These are phyloP conservation scores for Suillus placidus DNA, from an alignment of 768 basidiomycete genomes.

Conservation along the genomic window DNA sequence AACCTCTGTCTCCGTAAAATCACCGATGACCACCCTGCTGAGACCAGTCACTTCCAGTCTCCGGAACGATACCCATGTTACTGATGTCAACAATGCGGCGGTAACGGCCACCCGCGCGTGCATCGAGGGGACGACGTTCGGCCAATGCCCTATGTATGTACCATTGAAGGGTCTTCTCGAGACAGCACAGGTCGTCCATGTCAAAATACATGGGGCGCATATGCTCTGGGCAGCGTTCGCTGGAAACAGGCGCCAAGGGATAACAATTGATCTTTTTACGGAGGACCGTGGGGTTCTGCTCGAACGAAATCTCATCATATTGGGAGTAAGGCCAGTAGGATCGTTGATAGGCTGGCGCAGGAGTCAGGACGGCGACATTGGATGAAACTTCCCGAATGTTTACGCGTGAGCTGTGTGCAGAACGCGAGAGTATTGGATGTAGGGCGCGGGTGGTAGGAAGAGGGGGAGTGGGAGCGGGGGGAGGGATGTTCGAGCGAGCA, in stretches of 20 bases:
- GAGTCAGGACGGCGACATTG: not conserved
- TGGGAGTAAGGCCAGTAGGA: not conserved
- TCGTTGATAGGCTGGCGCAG: not conserved
- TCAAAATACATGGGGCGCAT: slow-evolving; percentile 14
- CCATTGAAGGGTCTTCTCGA: slow-evolving; percentile 4
- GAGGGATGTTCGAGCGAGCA: not conserved
- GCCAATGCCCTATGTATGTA: slow-evolving; percentile 4
- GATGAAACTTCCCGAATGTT: slow-evolving; percentile 4
- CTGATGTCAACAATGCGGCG: slow-evolving; percentile 5
- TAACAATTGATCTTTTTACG: slow-evolving; percentile 5
- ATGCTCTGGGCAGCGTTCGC: slow-evolving; percentile 5
- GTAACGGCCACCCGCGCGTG: slow-evolving; percentile 10
- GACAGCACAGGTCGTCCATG: slow-evolving; percentile 8
- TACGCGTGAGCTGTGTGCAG: not conserved
- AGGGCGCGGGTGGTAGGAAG: not conserved
- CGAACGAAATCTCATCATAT: not conserved
- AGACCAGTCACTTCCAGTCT: slow-evolving; percentile 6
- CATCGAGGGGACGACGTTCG: slow-evolving; percentile 15
- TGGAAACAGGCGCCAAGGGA: slow-evolving; percentile 6
- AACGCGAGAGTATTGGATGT: not conserved
- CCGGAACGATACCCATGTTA: not conserved
- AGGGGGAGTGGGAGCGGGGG: not conserved
- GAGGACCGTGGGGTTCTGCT: not conserved
- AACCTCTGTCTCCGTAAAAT: not conserved
- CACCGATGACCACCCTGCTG: not conserved